These are phyloP conservation scores for Ascochyta lentis DNA, from an alignment of 2,329 filamentous ascomycete species.

Conservation along the genomic window DNA sequence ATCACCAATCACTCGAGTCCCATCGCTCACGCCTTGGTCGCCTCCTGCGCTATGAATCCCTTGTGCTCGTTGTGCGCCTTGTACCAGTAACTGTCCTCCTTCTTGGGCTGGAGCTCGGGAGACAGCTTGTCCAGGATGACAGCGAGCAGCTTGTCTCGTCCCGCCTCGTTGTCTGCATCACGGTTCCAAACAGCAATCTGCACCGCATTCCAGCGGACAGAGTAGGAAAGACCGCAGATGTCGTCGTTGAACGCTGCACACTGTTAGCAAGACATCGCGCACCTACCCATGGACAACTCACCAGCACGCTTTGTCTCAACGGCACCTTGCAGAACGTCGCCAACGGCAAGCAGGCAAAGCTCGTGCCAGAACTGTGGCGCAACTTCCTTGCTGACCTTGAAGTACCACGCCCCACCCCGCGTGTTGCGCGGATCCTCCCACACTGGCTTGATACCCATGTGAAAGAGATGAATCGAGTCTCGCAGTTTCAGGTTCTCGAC, in stretches of 20 bases:
- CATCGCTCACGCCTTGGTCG: conserved; percentile 6
- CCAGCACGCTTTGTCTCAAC: conserved; percentile 67
- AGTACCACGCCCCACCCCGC: conserved; percentile 88
- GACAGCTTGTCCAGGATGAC: conserved; percentile 77
- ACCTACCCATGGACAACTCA: conserved; percentile 49
- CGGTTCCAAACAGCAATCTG: conserved; percentile 95
- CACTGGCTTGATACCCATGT: conserved; percentile 80
- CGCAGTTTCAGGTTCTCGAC: conserved; percentile 75
- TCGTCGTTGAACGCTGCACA: conserved; percentile 68
- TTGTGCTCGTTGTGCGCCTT: conserved; percentile 90
- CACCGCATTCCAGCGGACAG: conserved; percentile 86
- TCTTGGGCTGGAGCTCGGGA: conserved; percentile 73
- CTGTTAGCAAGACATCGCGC: background rate
- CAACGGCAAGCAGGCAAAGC: conserved; percentile 81
- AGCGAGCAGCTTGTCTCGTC: conserved; percentile 75
- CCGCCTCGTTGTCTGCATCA: conserved; percentile 78
- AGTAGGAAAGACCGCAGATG: conserved; percentile 85
- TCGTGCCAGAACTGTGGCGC: conserved; percentile 79
- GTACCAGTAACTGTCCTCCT: conserved; percentile 72
- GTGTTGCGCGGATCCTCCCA: conserved; percentile 89
- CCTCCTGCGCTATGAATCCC: conserved; percentile 63
- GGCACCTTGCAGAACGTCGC: conserved; percentile 77
- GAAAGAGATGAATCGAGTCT: conserved; percentile 75
- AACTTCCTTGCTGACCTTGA: conserved; percentile 80
- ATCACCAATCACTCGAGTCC: background rate